Conservation (phyloP, 1,284 basidiomycete genomes). For the Apiotrichum montevideense region DNA sequence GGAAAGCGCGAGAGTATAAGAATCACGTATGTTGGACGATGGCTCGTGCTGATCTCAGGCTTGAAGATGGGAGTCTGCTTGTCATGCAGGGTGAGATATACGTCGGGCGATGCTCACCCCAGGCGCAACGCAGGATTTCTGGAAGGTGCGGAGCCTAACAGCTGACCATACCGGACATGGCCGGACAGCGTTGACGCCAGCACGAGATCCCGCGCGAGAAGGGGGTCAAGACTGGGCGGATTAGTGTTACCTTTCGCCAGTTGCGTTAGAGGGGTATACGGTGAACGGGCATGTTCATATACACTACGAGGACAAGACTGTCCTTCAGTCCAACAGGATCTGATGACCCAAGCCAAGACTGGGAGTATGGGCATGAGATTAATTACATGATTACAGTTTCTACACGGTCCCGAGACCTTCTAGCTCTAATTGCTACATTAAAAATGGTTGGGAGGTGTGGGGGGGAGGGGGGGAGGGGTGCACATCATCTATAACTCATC, state of each 20-base stretch:
- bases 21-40: conserved; percentile 31
- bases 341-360: too few species aligned
- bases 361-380: too few species aligned
- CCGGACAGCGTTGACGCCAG: conserved; percentile 16
- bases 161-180: neutral
- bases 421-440: too few species aligned
- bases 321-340: too few species aligned
- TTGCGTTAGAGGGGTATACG: conserved; percentile 8
- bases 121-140: conserved; percentile 49
- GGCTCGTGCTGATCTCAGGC: conserved; percentile 17
- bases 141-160: conserved; percentile 44
- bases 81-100: conserved; percentile 51
- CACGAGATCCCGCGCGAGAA: conserved; percentile 51
- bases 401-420: too few species aligned
- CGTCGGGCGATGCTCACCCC: neutral
- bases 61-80: conserved; percentile 51
- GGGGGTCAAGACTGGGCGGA: conserved; percentile 41
- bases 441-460: too few species aligned
- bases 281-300: too few species aligned
- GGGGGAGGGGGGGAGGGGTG: too few species aligned
- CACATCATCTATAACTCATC: too few species aligned
- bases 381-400: too few species aligned
- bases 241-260: conserved; percentile 51
- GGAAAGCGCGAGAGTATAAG: conserved; percentile 24
- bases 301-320: too few species aligned